Base-by-base conservation (phyloP, 2,329 filamentous ascomycete genomes). In the Botrytis squamosa region DNA sequence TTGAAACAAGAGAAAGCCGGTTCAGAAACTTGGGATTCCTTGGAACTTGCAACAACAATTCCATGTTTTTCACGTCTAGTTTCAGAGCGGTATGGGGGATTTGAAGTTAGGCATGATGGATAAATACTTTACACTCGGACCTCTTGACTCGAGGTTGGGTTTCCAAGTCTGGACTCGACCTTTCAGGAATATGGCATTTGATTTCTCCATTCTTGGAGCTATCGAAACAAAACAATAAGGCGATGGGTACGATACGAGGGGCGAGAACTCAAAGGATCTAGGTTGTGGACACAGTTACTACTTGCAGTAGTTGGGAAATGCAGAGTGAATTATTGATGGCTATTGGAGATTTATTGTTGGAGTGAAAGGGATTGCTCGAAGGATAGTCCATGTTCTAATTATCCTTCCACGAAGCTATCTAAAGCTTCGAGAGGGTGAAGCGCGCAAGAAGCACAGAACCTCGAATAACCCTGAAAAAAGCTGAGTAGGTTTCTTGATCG, bases 401-500 rank as follows among this genome's bases (percentile, higher is more conserved):
- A 1, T 57, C 16, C n/a, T 16, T 57, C 20, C 16, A 40, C 36
- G 46, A 57, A 68, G 36, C 49, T 14, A 57, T n/a, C 49, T 29
- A 57, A 33, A 57, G 18, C 29, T 20, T 68, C 25, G 49, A 68
- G 33, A 55, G 46, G 49, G 12, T 38, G 65, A 40, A 42, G 65
- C 46, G 65, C 52, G 33, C 44, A 38, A 66, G 52, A 67, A 67
- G 65, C 46, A 33, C 36, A 38, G 66, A 57, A 42, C 36, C n/a
- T 42, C 49, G 66, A 57, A 68, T 36, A 33, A 40, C 66, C 65
- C 22, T 57, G 65, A 57, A 42, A 14, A 67, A 40, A 65, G n/a
- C 40, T 22, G 62, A 65, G 62, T 12, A 46, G 22, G 14, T 29
- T 52, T 29, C 66, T 67, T 68, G 46, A 68, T 68, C 36, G 46